These are phyloP conservation scores for Suaeda aralocaspica DNA, from an alignment of 148 eudicot species.

Conservation along the genomic window DNA sequence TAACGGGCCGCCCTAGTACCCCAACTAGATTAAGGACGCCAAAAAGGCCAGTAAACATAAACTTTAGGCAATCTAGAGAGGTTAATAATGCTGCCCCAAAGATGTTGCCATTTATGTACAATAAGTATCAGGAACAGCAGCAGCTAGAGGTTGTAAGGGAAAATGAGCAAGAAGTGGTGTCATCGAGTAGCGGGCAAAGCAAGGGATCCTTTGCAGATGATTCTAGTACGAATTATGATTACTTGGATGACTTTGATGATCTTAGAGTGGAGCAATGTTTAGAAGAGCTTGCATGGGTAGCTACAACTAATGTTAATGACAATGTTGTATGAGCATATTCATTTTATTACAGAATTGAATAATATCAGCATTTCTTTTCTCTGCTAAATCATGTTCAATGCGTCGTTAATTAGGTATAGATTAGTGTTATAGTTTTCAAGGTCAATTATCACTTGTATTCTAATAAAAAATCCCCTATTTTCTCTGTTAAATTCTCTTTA, in stretches of 20 bases:
- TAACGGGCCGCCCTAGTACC: slow-evolving; percentile 37
- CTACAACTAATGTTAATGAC: background rate
- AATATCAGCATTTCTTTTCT: background rate
- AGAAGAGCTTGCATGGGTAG: slow-evolving; percentile 1
- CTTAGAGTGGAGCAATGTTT: slow-evolving; percentile 15
- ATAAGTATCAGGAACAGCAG: background rate
- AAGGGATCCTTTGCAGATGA: background rate
- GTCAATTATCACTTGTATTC: too few relatives aligned
- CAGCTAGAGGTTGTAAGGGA: background rate
- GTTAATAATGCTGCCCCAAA: background rate
- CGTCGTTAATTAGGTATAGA: background rate
- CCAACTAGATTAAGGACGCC: slow-evolving; percentile 11
- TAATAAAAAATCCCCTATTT: too few relatives aligned
- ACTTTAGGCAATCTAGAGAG: slow-evolving; percentile 21
- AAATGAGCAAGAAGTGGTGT: background rate
- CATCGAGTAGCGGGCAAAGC: slow-evolving; percentile 1
- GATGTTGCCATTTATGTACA: slow-evolving; percentile 9
- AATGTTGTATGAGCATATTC: background rate
- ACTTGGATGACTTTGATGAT: slow-evolving; percentile 13
- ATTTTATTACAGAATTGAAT: background rate
- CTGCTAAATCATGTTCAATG: background rate
- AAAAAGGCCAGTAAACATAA: slow-evolving; percentile 38
- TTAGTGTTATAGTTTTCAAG: background rate
- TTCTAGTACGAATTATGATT: background rate
- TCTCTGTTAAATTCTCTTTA: too few relatives aligned